A percentile compares a stretch with the other conserved stretches of the same genome.
Conservation (phyloP, 2,329 filamentous ascomycete species). For the Curvularia hawaiiensis region DNA sequence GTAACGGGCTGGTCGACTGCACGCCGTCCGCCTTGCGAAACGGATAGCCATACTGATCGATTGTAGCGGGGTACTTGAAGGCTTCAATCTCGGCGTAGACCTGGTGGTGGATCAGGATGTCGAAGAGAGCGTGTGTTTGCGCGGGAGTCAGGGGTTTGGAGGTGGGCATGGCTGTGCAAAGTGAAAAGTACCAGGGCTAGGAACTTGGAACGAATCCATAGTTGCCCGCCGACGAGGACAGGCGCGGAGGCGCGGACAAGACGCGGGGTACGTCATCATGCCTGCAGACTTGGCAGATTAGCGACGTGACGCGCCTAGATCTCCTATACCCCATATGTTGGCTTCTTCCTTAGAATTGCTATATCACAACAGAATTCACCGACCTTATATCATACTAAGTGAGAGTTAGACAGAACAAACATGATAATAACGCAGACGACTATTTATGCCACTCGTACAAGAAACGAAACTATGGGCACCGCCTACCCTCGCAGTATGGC, state of each 20-base stretch:
- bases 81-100: constrained; percentile 70
- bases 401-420: background rate
- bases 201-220: constrained; percentile 6
- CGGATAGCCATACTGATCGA: constrained; percentile 72
- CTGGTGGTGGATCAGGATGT: constrained; percentile 60
- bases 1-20: constrained; percentile 64
- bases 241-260: constrained; percentile 15
- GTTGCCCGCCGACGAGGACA: constrained; percentile 4
- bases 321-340: background rate
- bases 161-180: constrained; percentile 21
- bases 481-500: too few relatives aligned
- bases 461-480: too few relatives aligned
- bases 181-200: constrained; percentile 3
- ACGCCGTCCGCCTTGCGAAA: constrained; percentile 57
- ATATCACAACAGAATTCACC: background rate
- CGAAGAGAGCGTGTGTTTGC: constrained; percentile 58
- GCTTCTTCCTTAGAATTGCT: background rate
- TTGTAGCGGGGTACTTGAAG: constrained; percentile 69
- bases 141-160: constrained; percentile 47
- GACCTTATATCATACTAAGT: background rate
- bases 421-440: background rate
- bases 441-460: too few relatives aligned
- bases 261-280: constrained; percentile 21
- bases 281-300: constrained; percentile 13
- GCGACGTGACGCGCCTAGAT: constrained; percentile 1